Conservation (phyloP, 1,139 yeast genomes). For the Candida anutae region DNA sequence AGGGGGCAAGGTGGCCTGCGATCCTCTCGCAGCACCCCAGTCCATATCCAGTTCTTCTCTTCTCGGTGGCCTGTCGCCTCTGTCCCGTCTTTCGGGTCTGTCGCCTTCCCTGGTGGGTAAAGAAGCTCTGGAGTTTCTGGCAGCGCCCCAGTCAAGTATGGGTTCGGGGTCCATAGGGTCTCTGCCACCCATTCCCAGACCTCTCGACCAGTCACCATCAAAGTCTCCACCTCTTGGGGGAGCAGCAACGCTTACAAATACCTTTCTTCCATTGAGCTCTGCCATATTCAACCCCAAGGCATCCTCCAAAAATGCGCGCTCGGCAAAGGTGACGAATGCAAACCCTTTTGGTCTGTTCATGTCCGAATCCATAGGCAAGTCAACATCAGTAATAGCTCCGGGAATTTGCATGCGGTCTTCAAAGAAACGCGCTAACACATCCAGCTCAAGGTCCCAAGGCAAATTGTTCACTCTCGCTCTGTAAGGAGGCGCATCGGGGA, state of each 20-base stretch:
- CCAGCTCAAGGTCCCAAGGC: slow-evolving; percentile 76
- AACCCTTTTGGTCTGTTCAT: slow-evolving; percentile 70
- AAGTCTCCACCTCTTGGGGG: slow-evolving; percentile 51
- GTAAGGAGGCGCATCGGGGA: slow-evolving; percentile 90
- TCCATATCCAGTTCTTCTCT: slow-evolving; percentile 25
- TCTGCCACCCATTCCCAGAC: slow-evolving; percentile 21
- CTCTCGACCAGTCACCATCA: slow-evolving; percentile 42
- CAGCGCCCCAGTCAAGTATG: slow-evolving; percentile 27
- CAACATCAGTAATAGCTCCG: slow-evolving; percentile 50
- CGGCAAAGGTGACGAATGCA: slow-evolving; percentile 76
- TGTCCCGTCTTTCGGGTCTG: slow-evolving; percentile 21
- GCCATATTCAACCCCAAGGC: slow-evolving; percentile 60
- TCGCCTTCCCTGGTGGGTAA: slow-evolving; percentile 32
- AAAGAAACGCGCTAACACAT: slow-evolving; percentile 57
- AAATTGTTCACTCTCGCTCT: slow-evolving; percentile 82
- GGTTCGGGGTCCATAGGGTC: slow-evolving; percentile 16
- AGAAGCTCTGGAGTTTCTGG: slow-evolving; percentile 22
- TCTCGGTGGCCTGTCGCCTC: slow-evolving; percentile 21
- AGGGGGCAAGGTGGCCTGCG: slow-evolving; percentile 19
- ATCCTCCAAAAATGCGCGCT: slow-evolving; percentile 59
- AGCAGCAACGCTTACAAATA: slow-evolving; percentile 86
- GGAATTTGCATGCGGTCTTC: slow-evolving; percentile 48
- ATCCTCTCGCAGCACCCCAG: slow-evolving; percentile 36
- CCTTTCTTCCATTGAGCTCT: slow-evolving; percentile 66
- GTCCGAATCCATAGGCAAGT: slow-evolving; percentile 61